Base-by-base conservation (phyloP, 1,284 basidiomycete species). In the Pseudozyma pruni region DNA sequence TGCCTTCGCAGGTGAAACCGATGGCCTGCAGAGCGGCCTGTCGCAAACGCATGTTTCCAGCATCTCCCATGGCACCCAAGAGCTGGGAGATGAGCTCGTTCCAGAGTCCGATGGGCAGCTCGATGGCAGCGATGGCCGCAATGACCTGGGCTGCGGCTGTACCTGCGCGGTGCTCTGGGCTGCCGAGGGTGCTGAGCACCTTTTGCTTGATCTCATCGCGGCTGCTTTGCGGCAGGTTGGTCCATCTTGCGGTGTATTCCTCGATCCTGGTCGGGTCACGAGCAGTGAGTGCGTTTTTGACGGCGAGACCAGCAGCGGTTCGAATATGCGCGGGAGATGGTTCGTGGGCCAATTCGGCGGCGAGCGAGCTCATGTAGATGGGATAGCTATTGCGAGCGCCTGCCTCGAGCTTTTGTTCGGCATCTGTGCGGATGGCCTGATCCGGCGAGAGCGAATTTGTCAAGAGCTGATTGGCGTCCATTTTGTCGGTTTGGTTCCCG, bases 1-100 rank as follows among this genome's bases (percentile, higher is more conserved):
- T 92, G 45, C 89, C 87, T 85, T 98, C 96, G 85, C 95, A 98
- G 81, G 97, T 93, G 85, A 91, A 98, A 54, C 95, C 95, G 84
- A 98, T 93, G 23, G 94, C 89, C 84, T 96, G 93, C 27, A 98
- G 86, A 16, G 95, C 94, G 16, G 93, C 89, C 72, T 97, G 91
- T 79, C 90, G 89, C 76, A 98, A 85, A 72, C 90, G 90, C 14
- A 88, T 85, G 83, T 93, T 94, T 50, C 87, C 85, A 41, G 87
- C 86, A 79, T 90, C 90, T 81, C 91, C 90, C 71, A 96, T 90
- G 80, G 95, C 94, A 55, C 90, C 89, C 47, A 98, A 86, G 25
- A 98, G 86, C 64, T 91, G 87, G 72, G 91, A 89, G 83, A 98
- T 93, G 66, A 98, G 86, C 76, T 96, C 91, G 29, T 88, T 87